Evolutionary conservation across 352 stramenopile genomes (phyloP), one percentile per base, ranked within the genome.

Genomic region (Globisporangium acanthophoron): DNA sequence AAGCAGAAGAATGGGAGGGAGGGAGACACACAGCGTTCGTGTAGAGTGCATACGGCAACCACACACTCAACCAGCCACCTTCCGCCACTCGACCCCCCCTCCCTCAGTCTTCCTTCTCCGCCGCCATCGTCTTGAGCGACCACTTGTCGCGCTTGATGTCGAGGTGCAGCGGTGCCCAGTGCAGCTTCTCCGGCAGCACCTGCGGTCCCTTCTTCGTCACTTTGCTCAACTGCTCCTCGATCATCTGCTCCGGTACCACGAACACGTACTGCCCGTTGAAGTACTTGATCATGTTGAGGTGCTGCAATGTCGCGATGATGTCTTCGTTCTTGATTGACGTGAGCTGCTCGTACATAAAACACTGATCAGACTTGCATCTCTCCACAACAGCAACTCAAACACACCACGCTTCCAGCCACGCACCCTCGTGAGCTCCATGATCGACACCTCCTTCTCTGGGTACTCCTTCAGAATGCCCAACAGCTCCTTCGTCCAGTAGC

Each of bases 181-280:
- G 83, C 47, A 93, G 66, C 59, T 93, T 90, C 58, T 93, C 83
- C 13, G 83, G 69, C 12, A 76, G 50, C 3, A 93, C 80, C 37
- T 87, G 70, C 21, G 80, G 80, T 1, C 83, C 83, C 55, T 89
- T 88, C 67, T 85, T 90, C 24, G 79, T 85, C 33, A 93, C 70
- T 65, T 87, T 88, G 55, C 58, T 72, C 47, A 97, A 67, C 58
- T 94, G 75, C 47, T 83, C 81, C 41, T 97, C 84, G 41, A 99
- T 85, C 6, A 96, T 85, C 18, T 94, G 80, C 62, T 96, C 84
- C 29, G 96, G 96, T 37, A 99, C 88, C 58, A 96, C 91, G 41
- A 99, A 96, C 27, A 99, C 96, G 76, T 99, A 97, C 73, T 99
- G 97, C 13, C 97, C 97, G 66, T 99, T 99, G 77, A 97, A 97